phyloP scores from a whole-genome alignment of 73 alveolate species.

The Paramecium caudatum region DNA sequence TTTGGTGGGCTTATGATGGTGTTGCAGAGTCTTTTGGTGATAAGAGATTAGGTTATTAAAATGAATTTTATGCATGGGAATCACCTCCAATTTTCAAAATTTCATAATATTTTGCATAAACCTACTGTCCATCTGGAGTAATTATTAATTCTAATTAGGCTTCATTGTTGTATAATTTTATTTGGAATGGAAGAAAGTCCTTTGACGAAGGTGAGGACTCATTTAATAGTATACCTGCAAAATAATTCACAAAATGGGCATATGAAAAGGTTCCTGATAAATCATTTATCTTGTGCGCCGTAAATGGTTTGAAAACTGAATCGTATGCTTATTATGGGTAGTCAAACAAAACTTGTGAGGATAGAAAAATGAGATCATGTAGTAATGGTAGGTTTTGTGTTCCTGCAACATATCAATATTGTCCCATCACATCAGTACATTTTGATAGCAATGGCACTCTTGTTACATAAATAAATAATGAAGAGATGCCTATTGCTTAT shows the following conservation, averaged over 20 bases:
- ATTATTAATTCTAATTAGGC: constrained; percentile 19
- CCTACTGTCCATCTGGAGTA: constrained; percentile 7
- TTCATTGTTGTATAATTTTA: neutral
- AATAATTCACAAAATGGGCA: neutral
- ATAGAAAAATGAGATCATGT: constrained; percentile 45
- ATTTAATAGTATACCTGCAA: neutral
- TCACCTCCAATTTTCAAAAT: constrained; percentile 53
- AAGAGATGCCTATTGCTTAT: constrained; percentile 27
- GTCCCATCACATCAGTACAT: neutral
- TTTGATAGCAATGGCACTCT: neutral
- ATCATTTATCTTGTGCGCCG: neutral
- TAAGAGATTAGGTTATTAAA: constrained; percentile 5
- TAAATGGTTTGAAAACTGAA: constrained; percentile 15
- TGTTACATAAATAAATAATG: neutral
- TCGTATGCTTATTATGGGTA: neutral
- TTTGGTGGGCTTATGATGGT: constrained; percentile 58
- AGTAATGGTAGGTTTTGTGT: constrained; percentile 43
- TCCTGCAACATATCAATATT: constrained; percentile 26
- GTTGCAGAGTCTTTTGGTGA: constrained; percentile 37
- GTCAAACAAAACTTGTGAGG: neutral
- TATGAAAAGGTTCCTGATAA: neutral
- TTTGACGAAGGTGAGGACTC: neutral
- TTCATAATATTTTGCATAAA: neutral
- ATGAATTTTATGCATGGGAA: constrained; percentile 45
- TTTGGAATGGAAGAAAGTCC: constrained; percentile 11